Conservation (phyloP, 2,329 filamentous ascomycete species). For the Fusarium succisae region DNA sequence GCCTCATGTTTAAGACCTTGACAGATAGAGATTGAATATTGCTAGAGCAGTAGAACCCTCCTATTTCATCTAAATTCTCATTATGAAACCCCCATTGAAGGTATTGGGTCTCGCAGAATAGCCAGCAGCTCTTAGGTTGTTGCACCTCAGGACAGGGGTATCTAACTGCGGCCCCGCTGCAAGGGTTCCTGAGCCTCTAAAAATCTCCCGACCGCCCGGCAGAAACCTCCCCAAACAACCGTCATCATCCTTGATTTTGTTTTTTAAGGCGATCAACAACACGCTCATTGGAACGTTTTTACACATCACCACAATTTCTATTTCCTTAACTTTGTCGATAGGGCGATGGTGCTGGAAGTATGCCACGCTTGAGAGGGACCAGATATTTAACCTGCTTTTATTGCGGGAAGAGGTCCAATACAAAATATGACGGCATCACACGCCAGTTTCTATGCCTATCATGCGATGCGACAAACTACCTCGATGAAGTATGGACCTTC, state of each 20-base stretch:
- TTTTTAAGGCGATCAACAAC: slow-evolving; percentile 25
- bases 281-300: not conserved
- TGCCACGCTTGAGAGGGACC: slow-evolving; percentile 55
- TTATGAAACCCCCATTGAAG: too few species aligned
- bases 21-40: too few species aligned
- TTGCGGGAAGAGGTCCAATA: slow-evolving; percentile 75
- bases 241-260: slow-evolving; percentile 10
- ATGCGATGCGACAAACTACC: slow-evolving; percentile 88
- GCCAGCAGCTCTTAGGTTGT: too few species aligned
- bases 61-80: too few species aligned
- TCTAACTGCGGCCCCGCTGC: slow-evolving; percentile 6
- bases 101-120: too few species aligned
- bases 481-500: slow-evolving; percentile 74
- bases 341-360: slow-evolving; percentile 41
- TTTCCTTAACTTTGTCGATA: not conserved
- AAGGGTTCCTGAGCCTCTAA: slow-evolving; percentile 17
- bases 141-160: slow-evolving; percentile 7
- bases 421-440: slow-evolving; percentile 65
- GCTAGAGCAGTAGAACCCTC: too few species aligned
- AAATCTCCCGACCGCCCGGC: slow-evolving; percentile 47
- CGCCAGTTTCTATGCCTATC: slow-evolving; percentile 76
- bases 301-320: not conserved
- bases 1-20: too few species aligned
- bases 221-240: slow-evolving; percentile 44
- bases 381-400: slow-evolving; percentile 79